Evolutionary conservation across 192 early-diverging fungal genomes (phyloP).

Genomic region (Powellomyces hirtus): DNA sequence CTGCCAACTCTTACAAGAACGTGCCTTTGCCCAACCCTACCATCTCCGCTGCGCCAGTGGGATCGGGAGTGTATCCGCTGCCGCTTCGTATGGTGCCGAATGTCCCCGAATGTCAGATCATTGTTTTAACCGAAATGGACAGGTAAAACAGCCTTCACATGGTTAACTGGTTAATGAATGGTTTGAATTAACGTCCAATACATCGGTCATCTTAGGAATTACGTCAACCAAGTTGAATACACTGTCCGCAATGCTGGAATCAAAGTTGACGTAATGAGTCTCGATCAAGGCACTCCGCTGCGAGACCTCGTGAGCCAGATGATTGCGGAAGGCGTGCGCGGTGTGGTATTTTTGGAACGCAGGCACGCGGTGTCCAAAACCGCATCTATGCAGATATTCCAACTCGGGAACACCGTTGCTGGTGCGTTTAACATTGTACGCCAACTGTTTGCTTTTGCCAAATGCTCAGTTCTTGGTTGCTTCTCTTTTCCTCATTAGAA

Average conservation of each 20-base stretch:
- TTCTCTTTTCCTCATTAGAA: slow-evolving; percentile 22
- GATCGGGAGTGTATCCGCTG: slow-evolving; percentile 33
- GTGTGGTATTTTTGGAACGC: slow-evolving; percentile 45
- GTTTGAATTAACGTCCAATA: too few species aligned
- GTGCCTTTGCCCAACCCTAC: background rate
- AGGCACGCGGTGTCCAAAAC: slow-evolving; percentile 28
- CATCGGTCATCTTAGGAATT: background rate
- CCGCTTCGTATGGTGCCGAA: slow-evolving; percentile 35
- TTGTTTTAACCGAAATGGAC: slow-evolving; percentile 37
- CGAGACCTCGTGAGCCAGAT: slow-evolving; percentile 39
- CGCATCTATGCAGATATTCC: slow-evolving; percentile 43
- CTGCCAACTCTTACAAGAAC: too few species aligned
- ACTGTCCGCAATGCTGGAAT: slow-evolving; percentile 24
- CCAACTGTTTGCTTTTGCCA: too few species aligned
- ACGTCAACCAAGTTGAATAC: background rate
- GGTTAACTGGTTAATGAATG: too few species aligned
- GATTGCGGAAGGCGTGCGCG: slow-evolving; percentile 44
- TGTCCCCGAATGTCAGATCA: slow-evolving; percentile 46
- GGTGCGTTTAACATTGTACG: slow-evolving; percentile 27
- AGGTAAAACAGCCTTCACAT: slow-evolving; percentile 20
- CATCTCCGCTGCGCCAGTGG: slow-evolving; percentile 3
- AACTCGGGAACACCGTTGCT: slow-evolving; percentile 32
- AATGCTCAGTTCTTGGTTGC: background rate
- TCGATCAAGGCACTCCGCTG: slow-evolving; percentile 31
- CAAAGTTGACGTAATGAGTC: slow-evolving; percentile 27